Evolutionary conservation across 129 eudicot genomes (phyloP).

Genomic region (Centaurea solstitialis): DNA sequence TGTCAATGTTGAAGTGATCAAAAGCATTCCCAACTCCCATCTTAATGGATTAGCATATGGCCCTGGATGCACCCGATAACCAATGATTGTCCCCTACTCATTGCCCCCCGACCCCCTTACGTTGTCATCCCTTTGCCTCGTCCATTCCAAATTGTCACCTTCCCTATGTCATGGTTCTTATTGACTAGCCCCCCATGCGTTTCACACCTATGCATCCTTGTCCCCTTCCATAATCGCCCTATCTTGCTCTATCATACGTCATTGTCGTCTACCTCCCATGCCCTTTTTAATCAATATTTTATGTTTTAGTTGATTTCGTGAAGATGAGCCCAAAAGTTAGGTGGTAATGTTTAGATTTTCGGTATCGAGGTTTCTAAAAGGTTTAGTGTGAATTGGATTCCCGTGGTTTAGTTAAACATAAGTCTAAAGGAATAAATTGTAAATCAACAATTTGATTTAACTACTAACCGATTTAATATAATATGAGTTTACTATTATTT

Average conservation of each 20-base stretch:
- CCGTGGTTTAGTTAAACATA: neutral
- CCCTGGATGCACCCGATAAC: neutral
- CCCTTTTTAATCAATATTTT: neutral
- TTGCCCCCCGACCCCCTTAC: neutral
- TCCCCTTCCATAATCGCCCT: neutral
- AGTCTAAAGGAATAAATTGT: neutral
- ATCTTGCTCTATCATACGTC: neutral
- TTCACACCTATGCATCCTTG: neutral
- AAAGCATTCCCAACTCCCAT: neutral
- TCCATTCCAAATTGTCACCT: neutral
- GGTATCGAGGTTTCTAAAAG: neutral
- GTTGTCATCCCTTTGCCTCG: neutral
- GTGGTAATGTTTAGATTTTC: neutral
- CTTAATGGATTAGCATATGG: neutral
- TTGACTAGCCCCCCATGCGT: neutral
- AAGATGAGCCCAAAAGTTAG: neutral
- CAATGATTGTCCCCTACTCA: neutral
- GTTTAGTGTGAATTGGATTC: neutral
- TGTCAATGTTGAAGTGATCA: neutral
- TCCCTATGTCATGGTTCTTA: neutral
- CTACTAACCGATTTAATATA: neutral
- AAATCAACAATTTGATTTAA: neutral
- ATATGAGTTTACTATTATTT: neutral
- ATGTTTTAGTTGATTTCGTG: neutral
- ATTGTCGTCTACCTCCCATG: neutral